Conservation (phyloP, 2,329 filamentous ascomycete genomes). For the Fusarium algeriense region DNA sequence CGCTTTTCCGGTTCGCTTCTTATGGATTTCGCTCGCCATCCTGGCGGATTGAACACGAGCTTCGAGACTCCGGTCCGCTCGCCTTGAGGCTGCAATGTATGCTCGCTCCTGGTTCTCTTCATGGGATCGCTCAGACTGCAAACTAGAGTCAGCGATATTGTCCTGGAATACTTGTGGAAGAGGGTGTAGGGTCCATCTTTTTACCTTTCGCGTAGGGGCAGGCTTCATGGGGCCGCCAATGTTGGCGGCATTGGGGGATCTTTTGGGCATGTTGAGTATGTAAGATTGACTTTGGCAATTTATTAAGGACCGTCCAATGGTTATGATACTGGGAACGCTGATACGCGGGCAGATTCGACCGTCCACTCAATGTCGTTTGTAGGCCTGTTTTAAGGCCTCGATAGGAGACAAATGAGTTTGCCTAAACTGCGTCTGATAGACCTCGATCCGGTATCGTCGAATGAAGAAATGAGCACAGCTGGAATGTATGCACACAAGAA, state of each 20-base stretch:
- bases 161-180: neutral
- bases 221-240: constrained; percentile 45
- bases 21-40: constrained; percentile 91
- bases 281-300: neutral
- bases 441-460: neutral
- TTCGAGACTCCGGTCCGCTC: constrained; percentile 88
- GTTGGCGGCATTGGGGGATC: constrained; percentile 50
- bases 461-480: neutral
- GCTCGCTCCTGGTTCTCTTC: constrained; percentile 89
- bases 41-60: constrained; percentile 88
- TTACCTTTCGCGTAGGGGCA: constrained; percentile 48
- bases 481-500: neutral
- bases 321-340: neutral
- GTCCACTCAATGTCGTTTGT: neutral
- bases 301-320: neutral
- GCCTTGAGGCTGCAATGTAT: constrained; percentile 90
- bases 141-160: neutral
- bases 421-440: too few species aligned
- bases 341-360: neutral
- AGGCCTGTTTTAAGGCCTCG: neutral
- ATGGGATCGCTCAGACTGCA: constrained; percentile 78
- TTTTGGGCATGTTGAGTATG: constrained; percentile 54
- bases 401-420: too few species aligned
- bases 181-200: neutral
- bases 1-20: constrained; percentile 84